Base-by-base conservation (phyloP, 2,329 filamentous ascomycete genomes). In the Xenosphaeropsis pyriputrescens region DNA sequence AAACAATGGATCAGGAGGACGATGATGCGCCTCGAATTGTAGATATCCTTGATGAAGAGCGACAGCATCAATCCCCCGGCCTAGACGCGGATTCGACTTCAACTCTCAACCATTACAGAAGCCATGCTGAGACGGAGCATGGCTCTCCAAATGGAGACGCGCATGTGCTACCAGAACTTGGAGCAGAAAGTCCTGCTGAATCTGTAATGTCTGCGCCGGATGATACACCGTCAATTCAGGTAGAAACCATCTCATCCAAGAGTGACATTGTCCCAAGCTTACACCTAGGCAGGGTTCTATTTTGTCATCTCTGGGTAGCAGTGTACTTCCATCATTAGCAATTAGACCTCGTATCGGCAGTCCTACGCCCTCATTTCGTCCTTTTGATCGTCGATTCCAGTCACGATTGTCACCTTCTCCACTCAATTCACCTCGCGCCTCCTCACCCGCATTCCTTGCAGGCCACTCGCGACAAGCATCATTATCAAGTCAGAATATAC, bases 361-460 rank as follows among this genome's bases (percentile, higher is more conserved):
- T 48, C 79, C 85, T 12, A 84, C 81, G 13, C 83, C 83, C 15
- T 86, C 85, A 13, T 81, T 95, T 50, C 77, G 89, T 52, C 89
- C 91, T 4, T 98, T 98, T 57, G 91, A 98, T 55, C 77, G 85
- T 45, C 78, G 91, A 39, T 98, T 98, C 59, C 86, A 93, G 55
- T 89, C 89, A 13, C 79, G 88, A 35, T 74, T 95, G 45, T 66
- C 54, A 32, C 45, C 69, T 41, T 74, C 79, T 12, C 72, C 70
- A 22, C 55, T 69, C 17, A 54, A 57, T 36, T 75, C 75, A 18
- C 77, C 82, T 22, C 73, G 88, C 40, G 69, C 81, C 6, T 68
- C 71, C 2, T 94, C 88, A 1, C 52, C 53, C 1, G 83, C 79
- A 11, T 82, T 93, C 47, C 64, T 86, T 11, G 68, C 70, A n/a